Evolutionary conservation across 176 grass and related monocot species (phyloP), one percentile per base, ranked within the genome.

Genomic region (Bonia amplexicaulis): DNA sequence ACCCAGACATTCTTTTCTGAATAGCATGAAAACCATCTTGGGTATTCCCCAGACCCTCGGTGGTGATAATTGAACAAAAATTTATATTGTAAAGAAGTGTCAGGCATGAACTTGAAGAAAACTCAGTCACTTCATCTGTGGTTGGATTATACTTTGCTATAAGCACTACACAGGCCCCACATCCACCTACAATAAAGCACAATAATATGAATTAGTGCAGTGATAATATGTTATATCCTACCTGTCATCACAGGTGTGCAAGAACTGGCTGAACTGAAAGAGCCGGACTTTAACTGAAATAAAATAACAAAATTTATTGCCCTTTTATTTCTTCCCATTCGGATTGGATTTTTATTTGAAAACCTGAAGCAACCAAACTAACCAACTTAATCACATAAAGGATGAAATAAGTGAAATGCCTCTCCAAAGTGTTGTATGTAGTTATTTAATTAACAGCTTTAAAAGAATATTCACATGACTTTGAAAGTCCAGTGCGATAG

Each of bases 141-240:
- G 8, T 57, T 48, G 89, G 89, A 77, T 97, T 48, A 23, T 97
- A 96, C 16, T 84, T 93, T 9, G 91, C 86, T 70, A 93, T 58
- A 75, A 93, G 89, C 54, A 97, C 87, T 12, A 93, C 94, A 84
- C 94, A 93, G 37, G 91, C 89, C 41, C 94, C 94, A 72, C 94
- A 97, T 37, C 94, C 91, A 31, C 94, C 91, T 97, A 57, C 49
- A 82, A 52, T 72, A 81, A 39, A 53, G 33, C 42, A 44, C 6
- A 45, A 54, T 1, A 57, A 52, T 88, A 70, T 7, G 6, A 69
- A 54, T 57, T 35, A 35, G 35, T 35, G 35, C 35, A 35, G 35
- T 17, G 22, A 71, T 17, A n/a, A 20, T 14, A 47, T 53, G 41
- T 20, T 76, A 88, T 44, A 40, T 66, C 27, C 20, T 52, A 45